phyloP scores from a whole-genome alignment of 1,139 yeast genomes.

The Taiozyma sp. region DNA sequence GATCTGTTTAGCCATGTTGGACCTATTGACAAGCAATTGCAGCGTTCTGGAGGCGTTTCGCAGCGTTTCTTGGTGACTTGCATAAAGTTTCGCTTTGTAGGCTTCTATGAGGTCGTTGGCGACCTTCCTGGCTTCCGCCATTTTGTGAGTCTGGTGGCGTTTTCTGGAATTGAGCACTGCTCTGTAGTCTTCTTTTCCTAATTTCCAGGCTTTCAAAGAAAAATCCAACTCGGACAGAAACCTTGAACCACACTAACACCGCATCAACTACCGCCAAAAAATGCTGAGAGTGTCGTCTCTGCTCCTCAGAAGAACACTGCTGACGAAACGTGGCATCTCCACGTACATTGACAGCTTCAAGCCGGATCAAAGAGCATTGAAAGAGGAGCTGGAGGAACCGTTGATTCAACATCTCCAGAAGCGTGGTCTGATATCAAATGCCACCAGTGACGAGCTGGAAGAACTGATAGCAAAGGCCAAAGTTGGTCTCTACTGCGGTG shows the following conservation, averaged over 20 bases:
- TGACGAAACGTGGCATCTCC: background rate
- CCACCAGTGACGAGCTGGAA: slow-evolving; percentile 27
- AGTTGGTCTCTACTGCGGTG: slow-evolving; percentile 78
- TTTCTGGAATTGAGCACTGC: too few relatives aligned
- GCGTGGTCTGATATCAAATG: slow-evolving; percentile 30
- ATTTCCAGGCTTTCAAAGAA: background rate
- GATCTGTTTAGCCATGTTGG: slow-evolving; percentile 1
- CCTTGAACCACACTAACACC: background rate
- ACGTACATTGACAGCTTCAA: slow-evolving; percentile 1
- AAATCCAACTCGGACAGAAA: background rate
- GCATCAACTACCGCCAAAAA: background rate
- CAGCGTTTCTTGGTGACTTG: background rate
- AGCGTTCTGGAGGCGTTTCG: background rate
- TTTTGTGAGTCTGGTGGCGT: background rate
- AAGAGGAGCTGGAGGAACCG: slow-evolving; percentile 20
- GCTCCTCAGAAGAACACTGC: background rate
- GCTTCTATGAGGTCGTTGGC: background rate
- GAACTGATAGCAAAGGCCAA: slow-evolving; percentile 15
- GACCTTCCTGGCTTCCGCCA: background rate
- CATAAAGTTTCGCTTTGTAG: background rate
- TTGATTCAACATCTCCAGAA: slow-evolving; percentile 19
- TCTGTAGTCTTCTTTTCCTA: too few relatives aligned
- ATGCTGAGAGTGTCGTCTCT: background rate
- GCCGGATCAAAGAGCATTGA: slow-evolving; percentile 16
- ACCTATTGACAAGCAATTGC: background rate